Evolutionary conservation across 176 grass and related monocot species (phyloP).

Genomic region (Neostapfia colusana): DNA sequence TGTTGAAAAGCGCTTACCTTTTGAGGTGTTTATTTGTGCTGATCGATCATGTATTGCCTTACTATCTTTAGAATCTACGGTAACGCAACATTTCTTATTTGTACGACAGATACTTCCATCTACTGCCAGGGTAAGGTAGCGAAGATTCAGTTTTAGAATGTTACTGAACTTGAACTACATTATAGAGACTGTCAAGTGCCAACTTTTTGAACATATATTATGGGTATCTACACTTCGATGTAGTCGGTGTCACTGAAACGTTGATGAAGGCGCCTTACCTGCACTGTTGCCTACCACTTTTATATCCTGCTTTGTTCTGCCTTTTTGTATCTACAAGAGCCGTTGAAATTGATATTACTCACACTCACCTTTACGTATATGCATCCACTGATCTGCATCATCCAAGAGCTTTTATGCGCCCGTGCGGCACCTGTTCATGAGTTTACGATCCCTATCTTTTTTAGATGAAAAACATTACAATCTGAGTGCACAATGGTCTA

Average conservation of each 20-base stretch:
- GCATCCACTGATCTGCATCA: background rate
- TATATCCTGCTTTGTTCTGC: background rate
- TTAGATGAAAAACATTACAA: background rate
- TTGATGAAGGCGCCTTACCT: background rate
- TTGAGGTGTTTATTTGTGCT: background rate
- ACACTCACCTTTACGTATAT: background rate
- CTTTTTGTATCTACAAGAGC: background rate
- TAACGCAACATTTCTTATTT: background rate
- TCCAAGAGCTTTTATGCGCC: background rate
- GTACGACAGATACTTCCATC: background rate
- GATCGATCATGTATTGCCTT: background rate
- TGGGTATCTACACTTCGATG: background rate
- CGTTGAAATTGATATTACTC: background rate
- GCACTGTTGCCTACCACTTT: background rate
- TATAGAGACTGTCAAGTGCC: background rate
- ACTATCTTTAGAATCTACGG: too few species aligned
- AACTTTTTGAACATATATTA: background rate
- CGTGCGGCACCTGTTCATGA: background rate
- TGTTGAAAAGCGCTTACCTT: constrained; percentile 7
- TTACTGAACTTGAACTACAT: background rate
- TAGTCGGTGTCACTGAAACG: background rate
- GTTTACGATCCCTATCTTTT: background rate
- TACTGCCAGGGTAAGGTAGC: background rate
- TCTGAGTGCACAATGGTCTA: background rate
- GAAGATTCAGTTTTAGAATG: background rate